Evolutionary conservation across 371 early-diverging fungal species (phyloP).

Genomic region (Funneliformis caledonium): DNA sequence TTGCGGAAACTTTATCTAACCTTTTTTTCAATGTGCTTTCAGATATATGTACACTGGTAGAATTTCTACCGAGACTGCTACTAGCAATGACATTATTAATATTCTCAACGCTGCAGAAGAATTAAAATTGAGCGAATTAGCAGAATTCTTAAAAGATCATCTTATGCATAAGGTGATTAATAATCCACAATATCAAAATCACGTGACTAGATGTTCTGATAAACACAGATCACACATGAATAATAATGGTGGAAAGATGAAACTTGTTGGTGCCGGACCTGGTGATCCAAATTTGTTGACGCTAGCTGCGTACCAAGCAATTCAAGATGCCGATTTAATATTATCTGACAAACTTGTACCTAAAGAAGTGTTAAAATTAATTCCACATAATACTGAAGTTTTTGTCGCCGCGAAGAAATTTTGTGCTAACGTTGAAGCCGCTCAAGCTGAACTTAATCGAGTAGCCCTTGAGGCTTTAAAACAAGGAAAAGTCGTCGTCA

Average conservation of each 20-base stretch:
- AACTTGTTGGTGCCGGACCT: slow-evolving; percentile 87
- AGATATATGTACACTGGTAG: slow-evolving; percentile 33
- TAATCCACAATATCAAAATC: background rate
- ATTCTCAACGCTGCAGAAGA: slow-evolving; percentile 8
- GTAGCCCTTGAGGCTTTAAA: slow-evolving; percentile 65
- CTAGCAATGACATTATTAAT: background rate
- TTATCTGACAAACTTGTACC: slow-evolving; percentile 86
- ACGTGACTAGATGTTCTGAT: background rate
- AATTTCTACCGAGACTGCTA: slow-evolving; percentile 6
- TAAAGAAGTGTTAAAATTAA: slow-evolving; percentile 64
- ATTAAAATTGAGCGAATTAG: slow-evolving; percentile 6
- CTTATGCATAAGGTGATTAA: background rate
- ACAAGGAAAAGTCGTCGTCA: slow-evolving; percentile 75
- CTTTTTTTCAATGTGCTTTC: background rate
- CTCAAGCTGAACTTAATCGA: slow-evolving; percentile 81
- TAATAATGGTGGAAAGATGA: slow-evolving; percentile 1
- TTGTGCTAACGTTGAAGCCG: slow-evolving; percentile 77
- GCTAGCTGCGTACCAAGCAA: slow-evolving; percentile 68
- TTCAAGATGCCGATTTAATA: slow-evolving; percentile 78
- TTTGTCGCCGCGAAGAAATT: slow-evolving; percentile 71
- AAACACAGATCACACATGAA: background rate
- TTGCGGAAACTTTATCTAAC: no score
- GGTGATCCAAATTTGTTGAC: slow-evolving; percentile 87
- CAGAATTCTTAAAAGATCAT: background rate
- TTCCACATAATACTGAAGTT: slow-evolving; percentile 53